Conservation (phyloP, 202 grass and related monocot species). For the Carex arenaria region DNA sequence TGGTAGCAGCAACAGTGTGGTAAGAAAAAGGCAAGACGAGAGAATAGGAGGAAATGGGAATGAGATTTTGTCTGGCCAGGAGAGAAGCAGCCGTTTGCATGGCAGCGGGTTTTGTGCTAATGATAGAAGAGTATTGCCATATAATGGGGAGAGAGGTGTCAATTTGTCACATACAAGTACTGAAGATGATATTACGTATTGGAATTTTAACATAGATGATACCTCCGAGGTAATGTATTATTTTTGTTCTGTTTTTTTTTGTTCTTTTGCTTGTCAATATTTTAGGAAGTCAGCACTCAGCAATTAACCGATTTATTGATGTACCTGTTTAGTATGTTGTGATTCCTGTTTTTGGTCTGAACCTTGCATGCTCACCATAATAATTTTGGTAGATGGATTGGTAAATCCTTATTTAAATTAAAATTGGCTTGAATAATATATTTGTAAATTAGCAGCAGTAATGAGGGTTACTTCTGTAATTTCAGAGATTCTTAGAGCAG, state of each 20-base stretch:
- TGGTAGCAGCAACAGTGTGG: background rate
- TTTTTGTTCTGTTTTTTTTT: background rate
- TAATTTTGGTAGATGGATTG: background rate
- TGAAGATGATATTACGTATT: constrained; percentile 22
- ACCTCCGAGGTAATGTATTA: background rate
- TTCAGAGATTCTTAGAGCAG: constrained; percentile 30
- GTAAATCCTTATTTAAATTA: background rate
- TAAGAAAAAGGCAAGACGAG: constrained; percentile 11
- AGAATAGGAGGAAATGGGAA: constrained; percentile 3
- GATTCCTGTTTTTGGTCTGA: background rate
- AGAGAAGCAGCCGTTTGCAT: background rate
- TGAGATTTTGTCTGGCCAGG: background rate
- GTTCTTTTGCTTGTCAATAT: background rate
- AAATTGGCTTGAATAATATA: background rate
- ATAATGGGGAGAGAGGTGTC: background rate
- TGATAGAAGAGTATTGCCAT: background rate
- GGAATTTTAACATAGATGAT: constrained; percentile 25
- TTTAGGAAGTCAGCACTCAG: background rate
- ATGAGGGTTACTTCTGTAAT: constrained; percentile 3
- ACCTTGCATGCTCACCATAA: background rate
- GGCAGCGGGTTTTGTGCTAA: constrained; percentile 2
- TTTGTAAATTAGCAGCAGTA: background rate
- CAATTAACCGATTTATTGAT: background rate
- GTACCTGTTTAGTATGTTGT: background rate
- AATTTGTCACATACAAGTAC: background rate